phyloP scores from a whole-genome alignment of 257 asterid species.

The Plantago elongata region DNA sequence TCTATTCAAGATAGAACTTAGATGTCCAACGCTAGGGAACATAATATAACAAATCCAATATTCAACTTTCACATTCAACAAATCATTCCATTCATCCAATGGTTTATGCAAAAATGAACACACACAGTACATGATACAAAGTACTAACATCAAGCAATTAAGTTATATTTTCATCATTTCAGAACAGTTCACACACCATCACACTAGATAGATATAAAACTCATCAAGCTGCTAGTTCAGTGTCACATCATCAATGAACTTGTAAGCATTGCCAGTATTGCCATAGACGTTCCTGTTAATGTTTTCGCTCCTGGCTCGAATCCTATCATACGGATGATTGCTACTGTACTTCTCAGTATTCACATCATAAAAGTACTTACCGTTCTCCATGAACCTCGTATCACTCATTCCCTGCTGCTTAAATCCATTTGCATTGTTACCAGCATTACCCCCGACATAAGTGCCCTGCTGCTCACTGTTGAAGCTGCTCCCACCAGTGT shows the following conservation, averaged over 20 bases:
- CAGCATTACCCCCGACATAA: conserved; percentile 19
- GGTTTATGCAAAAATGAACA: no score
- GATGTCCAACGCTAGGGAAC: no score
- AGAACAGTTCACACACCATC: no score
- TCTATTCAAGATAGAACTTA: no score
- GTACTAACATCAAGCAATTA: no score
- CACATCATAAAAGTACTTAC: conserved; percentile 50
- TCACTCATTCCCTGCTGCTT: conserved; percentile 86
- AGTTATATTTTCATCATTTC: no score
- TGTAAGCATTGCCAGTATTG: conserved; percentile 19
- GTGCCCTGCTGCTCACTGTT: conserved; percentile 24
- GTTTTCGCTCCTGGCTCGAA: conserved; percentile 25
- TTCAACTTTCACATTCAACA: no score
- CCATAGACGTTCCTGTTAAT: conserved; percentile 28
- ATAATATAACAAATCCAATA: no score
- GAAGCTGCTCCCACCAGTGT: conserved; percentile 26
- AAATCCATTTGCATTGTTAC: conserved; percentile 23
- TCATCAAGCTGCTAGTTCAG: background rate
- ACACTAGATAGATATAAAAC: no score
- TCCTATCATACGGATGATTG: conserved; percentile 42
- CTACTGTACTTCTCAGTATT: conserved; percentile 36
- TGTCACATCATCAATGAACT: conserved; percentile 15
- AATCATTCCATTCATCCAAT: no score
- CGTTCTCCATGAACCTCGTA: conserved; percentile 61
- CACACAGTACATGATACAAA: no score